Evolutionary conservation across 257 asterid species (phyloP), one percentile per base, ranked within the genome.

Genomic region (Capsicum pubescens): DNA sequence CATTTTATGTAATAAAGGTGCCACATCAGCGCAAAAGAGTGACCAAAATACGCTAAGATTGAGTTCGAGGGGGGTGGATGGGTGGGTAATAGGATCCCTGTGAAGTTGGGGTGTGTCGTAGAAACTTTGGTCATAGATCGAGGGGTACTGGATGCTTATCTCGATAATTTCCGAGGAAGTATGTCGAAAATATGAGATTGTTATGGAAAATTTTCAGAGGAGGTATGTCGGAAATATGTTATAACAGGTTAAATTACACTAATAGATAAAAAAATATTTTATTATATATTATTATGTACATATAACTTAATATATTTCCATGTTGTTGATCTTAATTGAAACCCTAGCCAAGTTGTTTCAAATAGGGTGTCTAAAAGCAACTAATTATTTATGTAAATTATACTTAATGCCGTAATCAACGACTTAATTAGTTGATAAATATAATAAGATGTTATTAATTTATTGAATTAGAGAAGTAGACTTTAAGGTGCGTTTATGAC

Each of bases 331-430:
- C 26, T 80, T 69, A 8, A 60, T 39, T 54, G 50, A 83, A 81
- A 57, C 68, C 83, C 81, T 84, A 82, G 80, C 88, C 91, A 68
- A 88, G 26, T 86, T 67, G 84, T 81, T 59, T 64, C 46, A 60
- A 50, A 61, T 74, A 64, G 77, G 83, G 61, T 79, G 85, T 67
- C 82, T 16, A 32, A 56, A 50, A 48, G 50, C 61, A 39, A 74
- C 44, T 3, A 36, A 64, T 61, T 54, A 87, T 82, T 82, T 86
- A 85, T 84, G 89, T 85, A 85, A 82, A 52, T 84, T 84, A 83
- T 82, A 78, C 81, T 68, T 80, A 77, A 83, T 87, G 93, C 89
- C 89, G 88, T 88, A 84, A 89, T 89, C 84, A 84, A 58, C 86
- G 90, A 87, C 89, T 83, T 76, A 35, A 54, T 21, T 63, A 44